Conservation (phyloP, 495 filamentous ascomycete genomes). For the Apiosordaria backusii region DNA sequence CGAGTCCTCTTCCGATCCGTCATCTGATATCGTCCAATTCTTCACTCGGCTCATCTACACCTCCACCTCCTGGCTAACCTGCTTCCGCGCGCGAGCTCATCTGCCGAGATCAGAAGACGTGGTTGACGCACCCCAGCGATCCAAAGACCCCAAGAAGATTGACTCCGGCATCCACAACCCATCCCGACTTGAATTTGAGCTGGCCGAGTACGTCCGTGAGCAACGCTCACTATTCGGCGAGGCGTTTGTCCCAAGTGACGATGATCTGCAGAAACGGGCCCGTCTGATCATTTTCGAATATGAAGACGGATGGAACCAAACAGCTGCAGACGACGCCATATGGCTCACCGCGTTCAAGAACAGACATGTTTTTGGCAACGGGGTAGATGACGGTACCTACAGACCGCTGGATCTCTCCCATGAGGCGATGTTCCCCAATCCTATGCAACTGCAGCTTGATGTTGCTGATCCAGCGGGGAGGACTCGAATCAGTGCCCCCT, state of each 20-base stretch:
- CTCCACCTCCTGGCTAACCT: constrained; percentile 44
- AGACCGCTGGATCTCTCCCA: constrained; percentile 18
- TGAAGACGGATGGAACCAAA: constrained; percentile 71
- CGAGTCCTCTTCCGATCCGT: constrained; percentile 40
- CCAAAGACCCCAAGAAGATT: constrained; percentile 48
- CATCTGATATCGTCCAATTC: constrained; percentile 46
- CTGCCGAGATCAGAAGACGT: constrained; percentile 51
- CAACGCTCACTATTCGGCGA: constrained; percentile 48
- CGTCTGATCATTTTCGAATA: constrained; percentile 62
- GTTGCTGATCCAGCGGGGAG: neutral
- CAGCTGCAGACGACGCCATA: constrained; percentile 60
- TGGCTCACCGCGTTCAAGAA: constrained; percentile 53
- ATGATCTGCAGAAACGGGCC: constrained; percentile 59
- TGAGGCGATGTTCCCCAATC: neutral
- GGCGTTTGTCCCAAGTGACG: constrained; percentile 47
- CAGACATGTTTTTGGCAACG: constrained; percentile 29
- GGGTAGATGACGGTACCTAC: constrained; percentile 13
- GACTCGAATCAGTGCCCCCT: neutral
- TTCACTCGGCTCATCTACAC: constrained; percentile 43
- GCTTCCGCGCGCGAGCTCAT: constrained; percentile 46
- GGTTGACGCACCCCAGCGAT: constrained; percentile 41
- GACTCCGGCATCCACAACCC: constrained; percentile 54
- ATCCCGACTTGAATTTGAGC: constrained; percentile 55
- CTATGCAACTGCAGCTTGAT: neutral
- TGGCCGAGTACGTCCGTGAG: constrained; percentile 52